Conservation (phyloP, 352 stramenopile genomes). For the Phytophthora agathidicida region DNA sequence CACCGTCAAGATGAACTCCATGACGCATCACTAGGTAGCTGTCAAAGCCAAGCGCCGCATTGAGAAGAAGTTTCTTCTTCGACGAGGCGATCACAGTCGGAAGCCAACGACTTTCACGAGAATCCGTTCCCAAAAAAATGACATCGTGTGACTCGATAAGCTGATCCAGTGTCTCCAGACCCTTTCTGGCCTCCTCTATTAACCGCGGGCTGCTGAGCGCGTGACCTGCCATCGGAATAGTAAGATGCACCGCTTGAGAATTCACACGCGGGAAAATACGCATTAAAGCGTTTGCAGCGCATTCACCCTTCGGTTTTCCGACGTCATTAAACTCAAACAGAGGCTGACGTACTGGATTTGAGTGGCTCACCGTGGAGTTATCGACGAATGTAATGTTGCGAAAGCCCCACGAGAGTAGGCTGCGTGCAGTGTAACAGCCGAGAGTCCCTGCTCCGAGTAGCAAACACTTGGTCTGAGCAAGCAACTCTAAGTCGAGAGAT, state of each 20-base stretch:
- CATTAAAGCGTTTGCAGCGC: conserved; percentile 92
- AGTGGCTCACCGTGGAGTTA: conserved; percentile 97
- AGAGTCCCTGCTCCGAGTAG: conserved; percentile 96
- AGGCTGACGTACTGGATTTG: conserved; percentile 97
- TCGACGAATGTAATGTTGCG: conserved; percentile 98
- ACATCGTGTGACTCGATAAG: conserved; percentile 95
- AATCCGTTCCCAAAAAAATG: conserved; percentile 98
- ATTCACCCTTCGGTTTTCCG: conserved; percentile 93
- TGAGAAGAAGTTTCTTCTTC: conserved; percentile 91
- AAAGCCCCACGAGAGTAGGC: conserved; percentile 97
- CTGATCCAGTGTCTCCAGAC: conserved; percentile 82
- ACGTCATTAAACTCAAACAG: conserved; percentile 97
- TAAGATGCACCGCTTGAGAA: conserved; percentile 87
- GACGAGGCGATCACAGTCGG: conserved; percentile 95
- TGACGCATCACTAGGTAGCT: conserved; percentile 99
- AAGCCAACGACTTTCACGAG: conserved; percentile 97
- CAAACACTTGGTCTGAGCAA: conserved; percentile 94
- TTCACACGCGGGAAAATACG: conserved; percentile 94
- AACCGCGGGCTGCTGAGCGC: conserved; percentile 66
- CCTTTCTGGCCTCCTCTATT: conserved; percentile 64
- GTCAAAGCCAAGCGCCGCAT: conserved; percentile 93
- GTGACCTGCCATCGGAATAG: conserved; percentile 99
- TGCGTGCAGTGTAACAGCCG: conserved; percentile 96
- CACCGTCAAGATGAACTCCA: conserved; percentile 53
- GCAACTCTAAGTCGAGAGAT: conserved; percentile 90